A percentile compares a stretch with the other conserved stretches of the same genome.
Evolutionary conservation across 2,329 filamentous ascomycete species (phyloP).

Genomic region (Aspergillus sergii): DNA sequence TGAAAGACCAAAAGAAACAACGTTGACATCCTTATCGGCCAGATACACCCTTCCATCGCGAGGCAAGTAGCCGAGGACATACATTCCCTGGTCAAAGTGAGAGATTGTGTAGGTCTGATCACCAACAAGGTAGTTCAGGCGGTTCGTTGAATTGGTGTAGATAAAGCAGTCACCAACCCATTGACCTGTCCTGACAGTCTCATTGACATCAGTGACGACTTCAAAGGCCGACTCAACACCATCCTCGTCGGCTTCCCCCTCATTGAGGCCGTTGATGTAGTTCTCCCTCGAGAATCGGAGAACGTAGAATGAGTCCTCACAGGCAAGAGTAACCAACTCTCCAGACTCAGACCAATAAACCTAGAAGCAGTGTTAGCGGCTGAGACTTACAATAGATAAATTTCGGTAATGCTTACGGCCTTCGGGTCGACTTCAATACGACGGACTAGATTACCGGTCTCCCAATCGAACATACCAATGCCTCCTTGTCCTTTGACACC

Average conservation of each 20-base stretch:
- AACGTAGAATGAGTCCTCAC: conserved; percentile 94
- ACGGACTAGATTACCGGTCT: conserved; percentile 82
- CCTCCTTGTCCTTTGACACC: conserved; percentile 95
- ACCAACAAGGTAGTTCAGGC: conserved; percentile 94
- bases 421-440: conserved; percentile 80
- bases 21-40: conserved; percentile 90
- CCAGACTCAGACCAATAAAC: conserved; percentile 98
- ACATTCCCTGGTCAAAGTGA: conserved; percentile 94
- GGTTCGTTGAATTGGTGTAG: conserved; percentile 96
- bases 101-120: conserved; percentile 98
- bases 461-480: conserved; percentile 96
- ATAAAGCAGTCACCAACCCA: conserved; percentile 99
- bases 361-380: conserved; percentile 40
- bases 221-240: conserved; percentile 96
- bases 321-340: conserved; percentile 88
- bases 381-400: background rate
- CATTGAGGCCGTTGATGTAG: conserved; percentile 80
- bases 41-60: conserved; percentile 95
- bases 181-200: conserved; percentile 89
- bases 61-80: conserved; percentile 91
- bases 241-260: conserved; percentile 81
- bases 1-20: conserved; percentile 88
- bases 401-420: conserved; percentile 48
- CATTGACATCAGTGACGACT: conserved; percentile 92
- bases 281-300: conserved; percentile 87